phyloP scores from a whole-genome alignment of 192 early-diverging fungal genomes.

The Entophlyctis luteolus region DNA sequence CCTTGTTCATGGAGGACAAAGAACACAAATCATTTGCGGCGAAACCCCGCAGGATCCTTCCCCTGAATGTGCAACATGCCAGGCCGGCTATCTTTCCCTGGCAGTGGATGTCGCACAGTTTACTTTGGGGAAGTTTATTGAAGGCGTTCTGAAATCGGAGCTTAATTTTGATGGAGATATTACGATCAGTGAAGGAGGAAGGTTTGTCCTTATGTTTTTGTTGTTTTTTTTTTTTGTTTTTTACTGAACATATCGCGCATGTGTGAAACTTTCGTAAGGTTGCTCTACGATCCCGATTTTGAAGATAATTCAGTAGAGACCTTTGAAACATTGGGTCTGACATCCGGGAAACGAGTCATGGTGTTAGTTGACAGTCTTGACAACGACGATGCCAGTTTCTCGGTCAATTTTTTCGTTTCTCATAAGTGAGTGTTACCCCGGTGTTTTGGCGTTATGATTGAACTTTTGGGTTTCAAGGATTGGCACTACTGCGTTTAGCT shows the following conservation, averaged over 20 bases:
- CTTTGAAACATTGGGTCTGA: constrained; percentile 59
- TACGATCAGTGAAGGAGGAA: constrained; percentile 63
- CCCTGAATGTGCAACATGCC: constrained; percentile 73
- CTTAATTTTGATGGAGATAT: constrained; percentile 69
- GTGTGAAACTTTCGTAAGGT: constrained; percentile 32
- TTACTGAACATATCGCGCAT: neutral
- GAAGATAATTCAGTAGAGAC: constrained; percentile 69
- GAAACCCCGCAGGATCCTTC: constrained; percentile 68
- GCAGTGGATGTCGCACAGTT: constrained; percentile 53
- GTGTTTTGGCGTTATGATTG: neutral
- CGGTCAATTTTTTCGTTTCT: constrained; percentile 20
- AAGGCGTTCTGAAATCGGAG: constrained; percentile 45
- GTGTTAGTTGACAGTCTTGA: constrained; percentile 61
- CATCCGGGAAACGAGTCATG: constrained; percentile 54
- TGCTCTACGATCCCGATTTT: constrained; percentile 86
- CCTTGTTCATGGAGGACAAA: constrained; percentile 61
- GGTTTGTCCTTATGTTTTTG: constrained; percentile 31
- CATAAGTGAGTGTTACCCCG: constrained; percentile 5
- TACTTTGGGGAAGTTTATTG: constrained; percentile 68
- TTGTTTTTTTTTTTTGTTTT: neutral
- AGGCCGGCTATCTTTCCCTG: constrained; percentile 58
- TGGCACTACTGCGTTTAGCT: neutral
- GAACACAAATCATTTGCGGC: constrained; percentile 56
- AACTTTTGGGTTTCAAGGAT: neutral
- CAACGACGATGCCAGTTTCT: constrained; percentile 6